Evolutionary conservation across 2,329 filamentous ascomycete genomes (phyloP), one percentile per base, ranked within the genome.

Genomic region (Neodidymelliopsis sp.): DNA sequence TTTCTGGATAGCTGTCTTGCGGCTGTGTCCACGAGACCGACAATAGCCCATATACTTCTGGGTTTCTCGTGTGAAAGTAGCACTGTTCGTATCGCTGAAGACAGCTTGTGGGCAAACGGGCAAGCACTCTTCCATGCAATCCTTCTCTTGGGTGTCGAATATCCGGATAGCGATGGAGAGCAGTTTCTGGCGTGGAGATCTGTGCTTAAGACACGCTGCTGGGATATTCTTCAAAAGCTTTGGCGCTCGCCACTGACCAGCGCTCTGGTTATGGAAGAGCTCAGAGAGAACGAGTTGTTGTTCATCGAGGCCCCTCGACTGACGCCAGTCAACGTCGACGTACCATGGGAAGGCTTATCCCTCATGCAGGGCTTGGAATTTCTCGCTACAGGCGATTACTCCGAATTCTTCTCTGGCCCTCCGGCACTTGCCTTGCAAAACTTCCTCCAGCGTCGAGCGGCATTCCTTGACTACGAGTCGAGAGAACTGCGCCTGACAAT

Each of bases 21-120:
- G 43, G 85, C 88, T 24, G 88, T 87, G 19, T 86, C 89, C 1
- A 83, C 88, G 60, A 84, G 86, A 60, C 92, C 94, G 4, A 95
- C 88, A 2, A 87, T 99, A 59, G 94, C 93, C 0, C 95, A 99
- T 71, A 80, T 96, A 34, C 78, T 99, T 2, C 84, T 99, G 4
- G 94, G 94, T 0, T 97, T 99, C 70, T 83, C 83, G 46, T 95
- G 91, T 63, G 84, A 85, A 31, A 83, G 87, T 25, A 86, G 85
- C 54, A 81, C 82, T 8, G 77, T 97, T 2, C 84, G 84, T 18
- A 77, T 94, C 23, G 81, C 88, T 39, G 75, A 84, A 1, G 82
- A 85, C 20, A 83, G 91, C 36, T 74, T 88, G 2, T 95, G 96
- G 71, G 83, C 86, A 10, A 79, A 83, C 12, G 83, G 85, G 11